These are phyloP conservation scores for Trichosanthes cucumerina DNA, from an alignment of 306 rosid genomes.

Conservation along the genomic window DNA sequence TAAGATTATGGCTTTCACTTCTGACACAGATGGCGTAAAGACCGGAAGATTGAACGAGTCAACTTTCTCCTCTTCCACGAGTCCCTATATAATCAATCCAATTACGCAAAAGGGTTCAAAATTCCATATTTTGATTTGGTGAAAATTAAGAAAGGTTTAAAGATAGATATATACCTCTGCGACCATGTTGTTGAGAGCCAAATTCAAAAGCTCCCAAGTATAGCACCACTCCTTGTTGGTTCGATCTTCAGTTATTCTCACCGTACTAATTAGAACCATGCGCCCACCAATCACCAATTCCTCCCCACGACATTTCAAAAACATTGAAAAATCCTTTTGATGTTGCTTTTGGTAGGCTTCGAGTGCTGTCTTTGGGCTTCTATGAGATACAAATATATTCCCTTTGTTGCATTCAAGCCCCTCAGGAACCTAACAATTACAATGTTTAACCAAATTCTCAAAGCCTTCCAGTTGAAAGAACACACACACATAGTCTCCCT, in stretches of 20 bases:
- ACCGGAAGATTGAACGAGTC: conserved; percentile 23
- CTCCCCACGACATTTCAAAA: background rate
- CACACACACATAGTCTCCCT: too few relatives aligned
- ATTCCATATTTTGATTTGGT: too few relatives aligned
- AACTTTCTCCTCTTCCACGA: conserved; percentile 24
- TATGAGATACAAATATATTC: conserved; percentile 2
- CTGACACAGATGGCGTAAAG: conserved; percentile 16
- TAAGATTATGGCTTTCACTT: too few relatives aligned
- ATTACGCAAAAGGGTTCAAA: too few relatives aligned
- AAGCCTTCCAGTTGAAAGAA: too few relatives aligned
- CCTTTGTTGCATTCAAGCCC: background rate
- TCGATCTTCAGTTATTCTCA: background rate
- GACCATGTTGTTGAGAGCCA: background rate
- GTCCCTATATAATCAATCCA: conserved; percentile 16
- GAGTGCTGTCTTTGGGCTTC: conserved; percentile 13
- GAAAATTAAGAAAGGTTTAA: background rate
- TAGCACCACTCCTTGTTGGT: background rate
- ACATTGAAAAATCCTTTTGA: conserved; percentile 3
- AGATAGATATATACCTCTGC: background rate
- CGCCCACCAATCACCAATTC: conserved; percentile 18
- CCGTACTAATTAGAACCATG: background rate
- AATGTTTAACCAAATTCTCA: background rate
- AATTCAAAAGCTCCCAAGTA: background rate
- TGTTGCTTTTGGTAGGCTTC: conserved; percentile 24
- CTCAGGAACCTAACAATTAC: background rate